Base-by-base conservation (phyloP, 2,329 filamentous ascomycete species). In the Colletotrichum brevisporum region DNA sequence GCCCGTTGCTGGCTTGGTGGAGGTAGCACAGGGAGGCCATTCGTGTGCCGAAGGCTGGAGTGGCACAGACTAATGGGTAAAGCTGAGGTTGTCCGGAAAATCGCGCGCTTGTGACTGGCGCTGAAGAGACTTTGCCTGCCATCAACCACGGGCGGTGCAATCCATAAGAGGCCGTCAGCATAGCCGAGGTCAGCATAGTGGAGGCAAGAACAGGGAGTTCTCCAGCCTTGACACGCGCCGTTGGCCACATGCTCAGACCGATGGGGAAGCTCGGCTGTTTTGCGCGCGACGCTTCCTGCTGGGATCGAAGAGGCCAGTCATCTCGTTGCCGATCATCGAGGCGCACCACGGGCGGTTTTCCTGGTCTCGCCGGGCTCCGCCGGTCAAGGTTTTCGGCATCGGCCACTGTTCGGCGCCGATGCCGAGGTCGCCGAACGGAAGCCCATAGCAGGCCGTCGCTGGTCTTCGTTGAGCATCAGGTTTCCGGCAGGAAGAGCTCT, bases 401-500 rank as follows among this genome's bases (percentile, higher is more conserved):
- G n/a, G n/a, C n/a, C n/a, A n/a, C n/a, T n/a, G n/a, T n/a, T 47
- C 13, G n/a, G n/a, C 39, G 16, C 47, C 24, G 45, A 24, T n/a
- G n/a, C n/a, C n/a, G 16, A 27, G 10, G 59, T 21, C 18, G 43
- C 41, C 41, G 12, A 62, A 51, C 21, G 31, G 50, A 52, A 52
- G 64, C 62, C 71, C 74, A 74, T 24, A 75, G 56, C 6, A 24
- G 26, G 31, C 52, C 39, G 21, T 26, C 12, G 47, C 31, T 6
- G 56, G 43, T 5, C 43, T 59, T 55, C 15, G 16, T n/a, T 13
- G 27, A 24, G 47, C 24, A 10, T 57, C 24, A 2, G 48, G 36
- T 24, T 41, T 65, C 83, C 83, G 84, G 48, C 84, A 72, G 5
- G 76, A 67, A 16, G 73, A 75, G 72, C 81, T 83, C 69, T 81